Evolutionary conservation across 306 rosid genomes (phyloP), one percentile per base, ranked within the genome.

Genomic region (Oemleria cerasiformis): DNA sequence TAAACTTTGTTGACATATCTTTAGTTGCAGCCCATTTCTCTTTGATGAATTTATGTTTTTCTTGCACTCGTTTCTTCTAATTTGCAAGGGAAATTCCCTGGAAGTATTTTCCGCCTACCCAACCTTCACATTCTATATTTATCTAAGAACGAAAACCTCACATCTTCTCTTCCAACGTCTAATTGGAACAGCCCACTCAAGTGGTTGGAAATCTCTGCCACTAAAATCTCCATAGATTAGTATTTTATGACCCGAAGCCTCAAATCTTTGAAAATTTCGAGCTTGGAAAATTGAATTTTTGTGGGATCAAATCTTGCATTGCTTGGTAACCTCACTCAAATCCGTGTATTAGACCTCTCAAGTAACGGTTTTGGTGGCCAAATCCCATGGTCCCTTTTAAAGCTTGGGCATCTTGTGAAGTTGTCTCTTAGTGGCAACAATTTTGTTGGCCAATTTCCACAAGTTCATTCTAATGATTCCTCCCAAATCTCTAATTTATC

Each of bases 121-220:
- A 53, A 44, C 15, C 48, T 74, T 6, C 47, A 30, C 19, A 5
- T 1, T 13, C 65, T 74, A 8, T 3, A 2, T 54, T 44, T 74
- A 14, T 0, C 2, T 5, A 0, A 11, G 5, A 64, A 64, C 44
- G 4, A 19, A 1, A 8, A 19, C 36, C 63, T 75, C 62, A 59
- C 4, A 0, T 62, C 68, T 21, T 12, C 41, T 2, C 9, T 62
- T 6, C 68, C 69, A 6, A 23, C 8, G 9, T 57, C 36, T 14
- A 57, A 75, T 34, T 65, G 73, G 73, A 67, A 61, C n/a, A n/a
- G n/a, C 36, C 72, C 68, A 10, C 36, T n/a, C 59, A 1, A 30
- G 58, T 7, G 21, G 10, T 9, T 44, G 48, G 48, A 8, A 6
- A 9, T 44, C 48, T 44, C 48, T 44, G 9, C 0, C 11, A 44